Evolutionary conservation across 345 rosid genomes (phyloP), one percentile per base, ranked within the genome.

Genomic region (Stellera chamaejasme): DNA sequence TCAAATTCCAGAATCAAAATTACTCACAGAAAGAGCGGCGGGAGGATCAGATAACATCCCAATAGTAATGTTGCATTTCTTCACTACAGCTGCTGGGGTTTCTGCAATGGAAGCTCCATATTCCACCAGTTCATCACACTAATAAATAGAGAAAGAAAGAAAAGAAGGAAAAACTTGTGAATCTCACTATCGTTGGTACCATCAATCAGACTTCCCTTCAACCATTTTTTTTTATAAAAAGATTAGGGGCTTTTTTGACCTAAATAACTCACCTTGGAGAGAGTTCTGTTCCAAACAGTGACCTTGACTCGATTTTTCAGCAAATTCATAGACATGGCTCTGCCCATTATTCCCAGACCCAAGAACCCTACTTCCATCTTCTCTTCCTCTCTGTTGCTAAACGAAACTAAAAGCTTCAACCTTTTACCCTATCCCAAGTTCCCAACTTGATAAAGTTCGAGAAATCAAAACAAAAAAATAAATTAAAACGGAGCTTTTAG

Each of bases 271-370:
- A 92, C 98, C 97, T 88, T 88, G 19, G 98, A 79, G 47, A 84
- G 85, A 25, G 95, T 92, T 47, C 97, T 75, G 82, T 92, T 92
- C 97, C 98, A 92, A 13, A 92, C 96, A 52, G 93, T 86, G 25
- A 92, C 97, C 49, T 84, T 92, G 78, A 88, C 88, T 43, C 96
- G 95, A 67, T 79, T 70, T 11, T 72, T 78, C 50, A 88, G 71
- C 76, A 92, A 72, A 75, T 88, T 92, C 79, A 82, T 64, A 27
- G 96, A 64, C 95, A 92, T 92, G 78, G 91, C 98, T 68, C 84
- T 88, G 43, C 98, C 98, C 98, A 92, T 92, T 54, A 92, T 92
- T 27, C 98, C 98, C 60, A 92, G 49, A 23, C 98, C 98, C 72
- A 92, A 70, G 70, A 92, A 86, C 36, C 96, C 98, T 8, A 92